These are phyloP conservation scores for Pichia nanzhaoensis DNA, from an alignment of 805 yeast species.

Conservation along the genomic window DNA sequence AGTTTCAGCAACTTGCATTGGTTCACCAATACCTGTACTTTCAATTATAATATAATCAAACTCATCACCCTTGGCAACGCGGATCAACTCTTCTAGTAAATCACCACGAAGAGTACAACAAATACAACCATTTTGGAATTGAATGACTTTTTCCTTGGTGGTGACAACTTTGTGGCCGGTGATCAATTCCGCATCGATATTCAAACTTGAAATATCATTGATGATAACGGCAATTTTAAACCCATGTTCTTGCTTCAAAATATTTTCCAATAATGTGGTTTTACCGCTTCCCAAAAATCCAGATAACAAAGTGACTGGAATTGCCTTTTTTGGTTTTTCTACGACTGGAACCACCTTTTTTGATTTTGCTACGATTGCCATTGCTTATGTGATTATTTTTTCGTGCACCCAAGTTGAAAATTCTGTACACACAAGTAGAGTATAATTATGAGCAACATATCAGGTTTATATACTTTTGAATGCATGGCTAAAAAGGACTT, in stretches of 20 bases:
- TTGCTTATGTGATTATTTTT: too few species aligned
- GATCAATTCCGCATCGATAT: constrained; percentile 38
- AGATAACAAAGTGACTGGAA: constrained; percentile 41
- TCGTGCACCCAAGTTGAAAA: too few species aligned
- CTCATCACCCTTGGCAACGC: constrained; percentile 30
- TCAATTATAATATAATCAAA: constrained; percentile 40
- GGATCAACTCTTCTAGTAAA: constrained; percentile 36
- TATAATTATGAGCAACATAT: too few species aligned
- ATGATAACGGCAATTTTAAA: constrained; percentile 39
- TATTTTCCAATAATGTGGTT: constrained; percentile 39
- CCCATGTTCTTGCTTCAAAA: constrained; percentile 35
- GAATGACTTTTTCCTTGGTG: constrained; percentile 38
- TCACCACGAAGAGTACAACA: constrained; percentile 44
- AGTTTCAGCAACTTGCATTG: constrained; percentile 46
- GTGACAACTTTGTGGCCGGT: constrained; percentile 34
- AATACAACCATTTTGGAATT: constrained; percentile 43
- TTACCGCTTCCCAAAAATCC: constrained; percentile 44
- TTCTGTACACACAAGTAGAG: too few species aligned
- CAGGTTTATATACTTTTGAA: too few species aligned
- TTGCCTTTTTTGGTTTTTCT: constrained; percentile 20
- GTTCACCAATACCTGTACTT: constrained; percentile 42
- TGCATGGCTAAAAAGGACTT: too few species aligned
- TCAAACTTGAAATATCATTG: constrained; percentile 37
- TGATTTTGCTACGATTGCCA: too few species aligned
- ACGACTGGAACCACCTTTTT: constrained; percentile 28